phyloP scores from a whole-genome alignment of 179 eudicot species.

The Silene noctiflora region DNA sequence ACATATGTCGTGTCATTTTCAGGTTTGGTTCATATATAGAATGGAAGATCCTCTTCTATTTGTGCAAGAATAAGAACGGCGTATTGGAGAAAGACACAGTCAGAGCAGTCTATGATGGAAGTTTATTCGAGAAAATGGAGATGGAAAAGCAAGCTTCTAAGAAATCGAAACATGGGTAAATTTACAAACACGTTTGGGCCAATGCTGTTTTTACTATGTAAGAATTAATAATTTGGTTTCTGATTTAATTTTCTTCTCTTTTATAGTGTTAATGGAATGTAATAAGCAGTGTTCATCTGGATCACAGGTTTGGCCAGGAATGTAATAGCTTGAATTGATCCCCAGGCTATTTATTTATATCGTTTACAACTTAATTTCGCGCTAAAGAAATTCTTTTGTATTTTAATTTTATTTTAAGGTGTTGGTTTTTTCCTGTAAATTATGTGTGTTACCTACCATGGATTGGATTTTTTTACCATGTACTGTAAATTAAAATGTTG shows the following conservation, averaged over 20 bases:
- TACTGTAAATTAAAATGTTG: not conserved
- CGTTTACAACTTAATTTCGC: not conserved
- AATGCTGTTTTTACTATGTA: not conserved
- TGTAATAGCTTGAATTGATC: not conserved
- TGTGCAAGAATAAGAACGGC: slow-evolving; percentile 62
- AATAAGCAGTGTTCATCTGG: not conserved
- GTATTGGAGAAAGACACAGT: slow-evolving; percentile 49
- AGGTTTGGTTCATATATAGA: slow-evolving; percentile 45
- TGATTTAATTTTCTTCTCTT: not conserved
- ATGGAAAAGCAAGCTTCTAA: slow-evolving; percentile 32
- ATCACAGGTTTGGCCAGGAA: not conserved
- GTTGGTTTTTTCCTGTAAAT: not conserved
- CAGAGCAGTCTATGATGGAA: slow-evolving; percentile 62
- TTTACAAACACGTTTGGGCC: not conserved
- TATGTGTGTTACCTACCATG: not conserved
- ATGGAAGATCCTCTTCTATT: slow-evolving; percentile 53
- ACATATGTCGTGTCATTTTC: not conserved
- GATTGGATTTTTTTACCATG: not conserved
- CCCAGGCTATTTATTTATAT: not conserved
- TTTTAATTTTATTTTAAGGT: not conserved
- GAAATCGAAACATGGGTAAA: slow-evolving; percentile 33
- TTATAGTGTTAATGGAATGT: not conserved
- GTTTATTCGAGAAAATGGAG: slow-evolving; percentile 58
- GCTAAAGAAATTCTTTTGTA: not conserved
- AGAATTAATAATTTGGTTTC: not conserved